These are phyloP conservation scores for Hymenoscyphus scutula DNA, from an alignment of 2,329 filamentous ascomycete genomes.

Conservation along the genomic window DNA sequence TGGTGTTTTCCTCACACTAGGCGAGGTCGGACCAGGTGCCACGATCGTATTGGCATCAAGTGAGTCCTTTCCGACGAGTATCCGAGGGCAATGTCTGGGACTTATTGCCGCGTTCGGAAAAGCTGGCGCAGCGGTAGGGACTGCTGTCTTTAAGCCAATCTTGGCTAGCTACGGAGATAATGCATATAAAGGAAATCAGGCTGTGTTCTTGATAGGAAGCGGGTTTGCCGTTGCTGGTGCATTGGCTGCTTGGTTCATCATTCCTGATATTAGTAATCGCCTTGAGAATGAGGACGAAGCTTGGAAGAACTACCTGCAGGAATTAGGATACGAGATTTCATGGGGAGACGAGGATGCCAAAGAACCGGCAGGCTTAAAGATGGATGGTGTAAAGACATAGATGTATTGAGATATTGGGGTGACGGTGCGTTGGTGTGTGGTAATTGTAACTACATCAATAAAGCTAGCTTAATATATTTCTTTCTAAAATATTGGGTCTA, in stretches of 20 bases:
- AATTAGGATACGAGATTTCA: slow-evolving; percentile 42
- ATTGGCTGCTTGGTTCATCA: slow-evolving; percentile 44
- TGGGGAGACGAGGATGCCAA: slow-evolving; percentile 36
- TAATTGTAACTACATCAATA: too few species aligned
- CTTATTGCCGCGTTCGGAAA: slow-evolving; percentile 73
- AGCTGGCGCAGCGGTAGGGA: slow-evolving; percentile 81
- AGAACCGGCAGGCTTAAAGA: slow-evolving; percentile 31
- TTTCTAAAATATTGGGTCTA: too few species aligned
- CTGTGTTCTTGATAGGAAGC: slow-evolving; percentile 49
- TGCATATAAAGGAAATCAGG: slow-evolving; percentile 46
- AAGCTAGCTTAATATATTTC: too few species aligned
- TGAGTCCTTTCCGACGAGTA: slow-evolving; percentile 83
- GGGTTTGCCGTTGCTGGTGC: slow-evolving; percentile 48
- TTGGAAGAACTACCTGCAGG: slow-evolving; percentile 45
- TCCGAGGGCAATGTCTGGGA: slow-evolving; percentile 75
- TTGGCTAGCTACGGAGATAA: slow-evolving; percentile 43
- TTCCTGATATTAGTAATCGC: slow-evolving; percentile 44
- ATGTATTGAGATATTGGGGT: not conserved
- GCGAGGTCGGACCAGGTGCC: slow-evolving; percentile 82
- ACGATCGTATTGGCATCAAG: slow-evolving; percentile 86
- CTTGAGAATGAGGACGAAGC: slow-evolving; percentile 45
- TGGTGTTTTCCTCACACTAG: slow-evolving; percentile 72
- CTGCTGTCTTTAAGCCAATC: slow-evolving; percentile 76
- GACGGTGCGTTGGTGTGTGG: too few species aligned
- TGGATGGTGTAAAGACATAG: slow-evolving; percentile 21